Evolutionary conservation across 2,329 filamentous ascomycete genomes (phyloP).

Genomic region (Neocatenulostroma microsporum): DNA sequence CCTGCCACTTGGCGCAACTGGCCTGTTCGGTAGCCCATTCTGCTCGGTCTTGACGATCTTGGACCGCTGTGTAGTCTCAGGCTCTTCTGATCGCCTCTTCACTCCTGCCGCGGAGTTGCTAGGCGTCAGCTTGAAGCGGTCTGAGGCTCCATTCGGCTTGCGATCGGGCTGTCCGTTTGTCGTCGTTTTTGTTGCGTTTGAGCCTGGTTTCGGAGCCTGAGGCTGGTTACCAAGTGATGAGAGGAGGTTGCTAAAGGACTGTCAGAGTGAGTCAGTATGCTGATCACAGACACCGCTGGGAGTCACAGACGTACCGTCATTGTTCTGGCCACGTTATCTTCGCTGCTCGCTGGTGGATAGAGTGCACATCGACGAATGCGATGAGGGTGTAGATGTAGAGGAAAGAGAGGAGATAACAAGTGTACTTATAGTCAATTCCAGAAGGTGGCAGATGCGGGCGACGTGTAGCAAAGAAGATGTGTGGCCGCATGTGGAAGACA

Average conservation of each 20-base stretch:
- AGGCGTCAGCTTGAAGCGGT: constrained; percentile 15
- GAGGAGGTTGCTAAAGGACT: constrained; percentile 26
- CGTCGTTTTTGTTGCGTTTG: constrained; percentile 11
- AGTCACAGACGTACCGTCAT: constrained; percentile 7
- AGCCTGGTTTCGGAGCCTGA: constrained; percentile 14
- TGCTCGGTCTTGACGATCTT: constrained; percentile 27
- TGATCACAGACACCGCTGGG: constrained; percentile 1
- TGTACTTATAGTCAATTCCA: constrained; percentile 1
- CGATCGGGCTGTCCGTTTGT: constrained; percentile 5
- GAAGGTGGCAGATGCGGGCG: background rate
- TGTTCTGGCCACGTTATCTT: constrained; percentile 10
- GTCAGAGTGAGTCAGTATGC: constrained; percentile 14
- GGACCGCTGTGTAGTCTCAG: constrained; percentile 26
- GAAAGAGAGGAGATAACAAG: constrained; percentile 1
- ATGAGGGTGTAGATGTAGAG: background rate
- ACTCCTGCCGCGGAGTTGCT: constrained; percentile 23
- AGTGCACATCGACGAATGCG: constrained; percentile 1
- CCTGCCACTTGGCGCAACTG: constrained; percentile 11
- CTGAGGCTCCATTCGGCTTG: constrained; percentile 11
- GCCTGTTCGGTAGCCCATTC: constrained; percentile 23
- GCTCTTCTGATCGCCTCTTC: constrained; percentile 31
- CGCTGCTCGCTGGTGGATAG: background rate
- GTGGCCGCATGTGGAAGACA: background rate
- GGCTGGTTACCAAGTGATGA: constrained; percentile 23
- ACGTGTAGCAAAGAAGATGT: too few species aligned